Evolutionary conservation across 2,329 filamentous ascomycete genomes (phyloP).

Genomic region (Cladosporium halotolerans): DNA sequence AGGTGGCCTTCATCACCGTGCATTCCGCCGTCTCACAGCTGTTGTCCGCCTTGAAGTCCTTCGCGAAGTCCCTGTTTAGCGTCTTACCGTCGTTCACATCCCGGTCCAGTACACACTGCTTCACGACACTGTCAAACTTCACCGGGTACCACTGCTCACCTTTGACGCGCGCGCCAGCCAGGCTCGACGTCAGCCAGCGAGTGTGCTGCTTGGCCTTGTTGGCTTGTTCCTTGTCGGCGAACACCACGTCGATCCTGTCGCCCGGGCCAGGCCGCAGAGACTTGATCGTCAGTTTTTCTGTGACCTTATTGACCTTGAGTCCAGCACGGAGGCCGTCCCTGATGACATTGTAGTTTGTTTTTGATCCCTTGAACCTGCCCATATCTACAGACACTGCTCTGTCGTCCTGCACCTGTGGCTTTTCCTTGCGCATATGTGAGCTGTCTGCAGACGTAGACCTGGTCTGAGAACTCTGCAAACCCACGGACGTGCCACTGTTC

Average conservation of each 20-base stretch:
- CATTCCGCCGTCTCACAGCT: not conserved
- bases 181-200: conserved; percentile 4
- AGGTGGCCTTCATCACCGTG: not conserved
- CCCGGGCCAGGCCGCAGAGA: not conserved
- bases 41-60: not conserved
- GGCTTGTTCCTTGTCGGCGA: not conserved
- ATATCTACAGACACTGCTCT: not conserved
- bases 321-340: not conserved
- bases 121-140: not conserved
- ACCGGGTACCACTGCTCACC: conserved; percentile 11
- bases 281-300: not conserved
- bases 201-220: not conserved
- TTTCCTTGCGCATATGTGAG: not conserved
- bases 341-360: not conserved
- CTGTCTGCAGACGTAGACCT: no score
- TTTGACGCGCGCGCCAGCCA: conserved; percentile 1
- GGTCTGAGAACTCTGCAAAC: no score
- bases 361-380: not conserved
- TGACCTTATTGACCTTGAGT: not conserved
- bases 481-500: no score
- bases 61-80: not conserved
- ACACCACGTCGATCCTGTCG: not conserved
- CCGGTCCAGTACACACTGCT: not conserved
- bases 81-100: not conserved
- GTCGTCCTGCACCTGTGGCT: not conserved